Conservation (phyloP, 345 rosid genomes). For the Aquilaria malaccensis region DNA sequence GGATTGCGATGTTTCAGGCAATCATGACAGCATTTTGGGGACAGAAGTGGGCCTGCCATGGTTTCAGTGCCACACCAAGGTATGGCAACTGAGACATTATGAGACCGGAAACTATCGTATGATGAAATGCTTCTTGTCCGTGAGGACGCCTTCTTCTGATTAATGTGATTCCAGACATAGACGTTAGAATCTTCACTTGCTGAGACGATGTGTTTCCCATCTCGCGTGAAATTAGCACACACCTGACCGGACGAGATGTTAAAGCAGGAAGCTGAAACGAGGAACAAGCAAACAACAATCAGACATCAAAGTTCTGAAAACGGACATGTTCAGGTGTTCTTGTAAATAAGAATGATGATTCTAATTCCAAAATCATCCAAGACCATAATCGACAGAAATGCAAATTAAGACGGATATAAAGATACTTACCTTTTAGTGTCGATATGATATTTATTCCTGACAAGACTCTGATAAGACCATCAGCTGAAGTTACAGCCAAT, state of each 20-base stretch:
- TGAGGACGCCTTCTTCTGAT: slow-evolving; percentile 28
- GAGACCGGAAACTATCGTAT: slow-evolving; percentile 41
- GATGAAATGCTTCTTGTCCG: slow-evolving; percentile 26
- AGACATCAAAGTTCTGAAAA: background rate
- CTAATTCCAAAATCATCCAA: background rate
- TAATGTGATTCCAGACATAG: slow-evolving; percentile 40
- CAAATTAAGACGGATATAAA: background rate
- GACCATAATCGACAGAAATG: background rate
- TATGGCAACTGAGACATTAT: slow-evolving; percentile 40
- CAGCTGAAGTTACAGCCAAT: slow-evolving; percentile 53
- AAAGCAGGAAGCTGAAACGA: slow-evolving; percentile 28
- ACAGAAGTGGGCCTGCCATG: slow-evolving; percentile 7
- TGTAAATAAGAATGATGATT: background rate
- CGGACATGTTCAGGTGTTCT: background rate
- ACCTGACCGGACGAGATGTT: slow-evolving; percentile 36
- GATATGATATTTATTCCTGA: slow-evolving; percentile 29
- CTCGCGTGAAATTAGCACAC: slow-evolving; percentile 46
- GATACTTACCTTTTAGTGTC: slow-evolving; percentile 43
- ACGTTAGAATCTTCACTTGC: slow-evolving; percentile 44
- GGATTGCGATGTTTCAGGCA: slow-evolving; percentile 11
- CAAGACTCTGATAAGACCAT: slow-evolving; percentile 41
- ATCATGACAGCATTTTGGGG: slow-evolving; percentile 15
- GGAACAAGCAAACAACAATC: slow-evolving; percentile 6
- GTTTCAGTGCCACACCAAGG: slow-evolving; percentile 45
- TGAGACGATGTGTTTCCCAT: slow-evolving; percentile 55